Conservation (phyloP, 345 rosid genomes). For the Populus deltoides region DNA sequence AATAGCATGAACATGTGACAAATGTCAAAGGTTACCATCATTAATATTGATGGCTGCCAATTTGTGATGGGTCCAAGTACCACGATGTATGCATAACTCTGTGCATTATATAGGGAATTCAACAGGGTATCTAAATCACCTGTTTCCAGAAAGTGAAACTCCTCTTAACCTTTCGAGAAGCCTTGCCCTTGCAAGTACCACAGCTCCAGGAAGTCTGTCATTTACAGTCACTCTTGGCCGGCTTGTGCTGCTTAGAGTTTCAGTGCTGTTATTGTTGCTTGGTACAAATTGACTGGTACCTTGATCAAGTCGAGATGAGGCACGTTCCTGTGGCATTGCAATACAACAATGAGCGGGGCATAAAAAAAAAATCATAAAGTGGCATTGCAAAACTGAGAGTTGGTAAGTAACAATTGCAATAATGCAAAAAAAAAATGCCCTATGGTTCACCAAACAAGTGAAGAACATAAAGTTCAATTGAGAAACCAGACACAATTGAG, state of each 20-base stretch:
- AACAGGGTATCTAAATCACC: constrained; percentile 37
- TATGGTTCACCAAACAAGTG: neutral
- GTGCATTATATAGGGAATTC: neutral
- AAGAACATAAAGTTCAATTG: neutral
- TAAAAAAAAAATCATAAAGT: neutral
- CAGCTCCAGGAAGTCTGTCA: constrained; percentile 90
- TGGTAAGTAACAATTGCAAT: too few relatives aligned
- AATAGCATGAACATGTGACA: neutral
- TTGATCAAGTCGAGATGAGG: constrained; percentile 38
- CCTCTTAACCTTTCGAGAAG: constrained; percentile 91
- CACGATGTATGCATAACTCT: neutral
- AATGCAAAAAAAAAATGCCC: too few relatives aligned
- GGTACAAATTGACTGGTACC: constrained; percentile 35
- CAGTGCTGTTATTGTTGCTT: constrained; percentile 35
- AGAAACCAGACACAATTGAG: neutral
- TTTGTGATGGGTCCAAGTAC: neutral
- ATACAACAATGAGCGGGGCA: neutral
- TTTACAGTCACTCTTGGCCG: constrained; percentile 37
- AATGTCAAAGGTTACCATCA: neutral
- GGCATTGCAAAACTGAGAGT: neutral
- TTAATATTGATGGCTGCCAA: neutral
- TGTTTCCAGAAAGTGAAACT: constrained; percentile 56
- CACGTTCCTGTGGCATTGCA: constrained; percentile 47
- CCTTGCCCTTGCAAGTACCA: constrained; percentile 87
- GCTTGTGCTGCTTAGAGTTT: constrained; percentile 36